phyloP scores from a whole-genome alignment of 2,329 filamentous ascomycete genomes.

The Fusarium sp. region DNA sequence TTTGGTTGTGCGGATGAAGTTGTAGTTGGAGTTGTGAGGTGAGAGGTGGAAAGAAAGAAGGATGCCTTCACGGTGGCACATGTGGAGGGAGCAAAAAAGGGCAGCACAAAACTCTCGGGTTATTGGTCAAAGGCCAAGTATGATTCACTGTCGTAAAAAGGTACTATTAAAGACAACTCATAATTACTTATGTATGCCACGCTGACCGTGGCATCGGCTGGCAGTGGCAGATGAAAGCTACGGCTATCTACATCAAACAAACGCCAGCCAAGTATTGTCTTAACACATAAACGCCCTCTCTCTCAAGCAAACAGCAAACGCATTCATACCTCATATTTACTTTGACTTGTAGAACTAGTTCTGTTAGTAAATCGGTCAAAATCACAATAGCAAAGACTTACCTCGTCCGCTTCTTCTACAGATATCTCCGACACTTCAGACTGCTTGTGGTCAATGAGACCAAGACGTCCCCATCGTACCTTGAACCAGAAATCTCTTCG shows the following conservation, averaged over 20 bases:
- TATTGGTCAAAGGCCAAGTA: slow-evolving; percentile 5
- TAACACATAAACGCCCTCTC: slow-evolving; percentile 3
- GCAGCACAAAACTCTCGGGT: slow-evolving; percentile 6
- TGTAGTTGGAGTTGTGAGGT: not conserved
- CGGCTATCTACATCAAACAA: slow-evolving; percentile 1
- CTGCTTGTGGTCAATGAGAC: slow-evolving; percentile 76
- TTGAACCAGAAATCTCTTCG: slow-evolving; percentile 86
- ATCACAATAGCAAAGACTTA: slow-evolving; percentile 47
- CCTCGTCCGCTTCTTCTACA: slow-evolving; percentile 77
- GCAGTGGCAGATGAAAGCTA: slow-evolving; percentile 6
- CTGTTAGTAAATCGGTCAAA: slow-evolving; percentile 44
- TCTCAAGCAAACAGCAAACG: slow-evolving; percentile 9
- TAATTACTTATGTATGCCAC: not conserved
- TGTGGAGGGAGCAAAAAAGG: slow-evolving; percentile 11
- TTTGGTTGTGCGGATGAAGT: not conserved
- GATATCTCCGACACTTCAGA: slow-evolving; percentile 75
- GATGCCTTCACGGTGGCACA: not conserved
- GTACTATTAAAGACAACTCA: not conserved
- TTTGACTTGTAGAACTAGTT: slow-evolving; percentile 56
- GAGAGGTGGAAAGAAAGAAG: not conserved
- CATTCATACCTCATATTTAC: slow-evolving; percentile 33
- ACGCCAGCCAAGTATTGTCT: slow-evolving; percentile 12
- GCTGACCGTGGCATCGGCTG: slow-evolving; percentile 6
- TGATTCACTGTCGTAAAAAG: slow-evolving; percentile 21
- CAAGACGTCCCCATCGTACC: slow-evolving; percentile 75